Percentiles rank a stretch among this genome's conserved stretches.
These are phyloP conservation scores for Crithidia fasciculata DNA, from an alignment of 208 protist genomes.

Conservation along the genomic window DNA sequence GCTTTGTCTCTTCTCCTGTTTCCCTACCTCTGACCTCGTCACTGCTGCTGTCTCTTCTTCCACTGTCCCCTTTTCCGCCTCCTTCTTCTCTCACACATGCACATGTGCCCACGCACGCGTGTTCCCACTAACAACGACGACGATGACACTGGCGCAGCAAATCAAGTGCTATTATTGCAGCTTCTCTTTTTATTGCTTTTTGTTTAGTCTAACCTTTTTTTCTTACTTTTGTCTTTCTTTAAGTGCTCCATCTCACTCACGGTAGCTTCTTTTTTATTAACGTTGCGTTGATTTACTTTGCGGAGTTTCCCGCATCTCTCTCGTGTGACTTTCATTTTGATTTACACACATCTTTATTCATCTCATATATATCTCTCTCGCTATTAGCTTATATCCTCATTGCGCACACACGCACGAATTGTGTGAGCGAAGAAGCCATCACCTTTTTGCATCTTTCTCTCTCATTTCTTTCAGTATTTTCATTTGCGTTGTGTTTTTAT, in stretches of 20 bases:
- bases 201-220: background rate
- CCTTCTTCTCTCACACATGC: background rate
- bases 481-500: background rate
- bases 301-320: background rate
- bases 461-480: slow-evolving; percentile 4
- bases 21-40: too few relatives aligned
- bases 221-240: slow-evolving; percentile 4
- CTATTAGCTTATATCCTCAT: background rate
- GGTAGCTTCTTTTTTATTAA: slow-evolving; percentile 1
- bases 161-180: background rate
- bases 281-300: slow-evolving; percentile 6
- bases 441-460: slow-evolving; percentile 16
- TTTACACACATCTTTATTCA: slow-evolving; percentile 3
- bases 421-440: background rate
- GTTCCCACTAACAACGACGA: background rate
- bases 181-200: background rate
- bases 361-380: slow-evolving; percentile 3
- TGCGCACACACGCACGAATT: background rate
- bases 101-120: background rate
- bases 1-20: too few relatives aligned
- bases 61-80: background rate
- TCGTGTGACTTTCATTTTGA: background rate
- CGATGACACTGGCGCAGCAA: background rate
- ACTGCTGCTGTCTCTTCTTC: background rate
- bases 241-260: too few relatives aligned